Evolutionary conservation across 2,329 filamentous ascomycete genomes (phyloP).

Genomic region (Zasmidium citrigriseum): DNA sequence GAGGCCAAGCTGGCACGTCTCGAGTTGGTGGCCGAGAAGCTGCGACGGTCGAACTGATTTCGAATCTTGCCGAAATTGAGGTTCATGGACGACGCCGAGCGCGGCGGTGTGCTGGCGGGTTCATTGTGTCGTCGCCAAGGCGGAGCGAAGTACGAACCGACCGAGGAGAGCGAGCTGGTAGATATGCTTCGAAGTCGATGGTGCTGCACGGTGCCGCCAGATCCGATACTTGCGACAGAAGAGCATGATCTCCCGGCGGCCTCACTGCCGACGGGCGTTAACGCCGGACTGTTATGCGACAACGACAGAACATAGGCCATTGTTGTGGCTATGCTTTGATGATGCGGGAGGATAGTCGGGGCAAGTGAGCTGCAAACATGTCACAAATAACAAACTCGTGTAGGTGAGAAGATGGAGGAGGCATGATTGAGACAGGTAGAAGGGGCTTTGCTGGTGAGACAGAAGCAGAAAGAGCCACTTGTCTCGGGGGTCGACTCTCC

Average conservation of each 20-base stretch:
- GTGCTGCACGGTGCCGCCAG: conserved; percentile 28
- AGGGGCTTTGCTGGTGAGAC: neutral
- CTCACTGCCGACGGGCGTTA: conserved; percentile 9
- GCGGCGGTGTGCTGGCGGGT: conserved; percentile 5
- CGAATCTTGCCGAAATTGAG: conserved; percentile 13
- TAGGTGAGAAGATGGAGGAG: neutral
- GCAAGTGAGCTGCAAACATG: neutral
- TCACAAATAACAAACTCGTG: neutral
- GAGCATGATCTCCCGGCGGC: conserved; percentile 20
- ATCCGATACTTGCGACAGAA: conserved; percentile 24
- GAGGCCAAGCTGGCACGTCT: conserved; percentile 19
- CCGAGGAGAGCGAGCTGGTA: conserved; percentile 29
- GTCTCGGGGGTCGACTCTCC: neutral
- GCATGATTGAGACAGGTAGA: neutral
- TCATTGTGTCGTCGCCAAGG: conserved; percentile 14
- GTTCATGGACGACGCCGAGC: conserved; percentile 14
- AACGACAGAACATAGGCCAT: conserved; percentile 15
- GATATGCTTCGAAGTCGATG: conserved; percentile 29
- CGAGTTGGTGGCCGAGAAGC: conserved; percentile 13
- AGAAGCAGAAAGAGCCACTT: neutral
- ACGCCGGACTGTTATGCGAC: conserved; percentile 9
- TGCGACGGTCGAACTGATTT: conserved; percentile 5
- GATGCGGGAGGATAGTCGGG: neutral
- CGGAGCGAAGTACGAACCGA: conserved; percentile 20
- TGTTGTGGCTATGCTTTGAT: conserved; percentile 7